Conservation (phyloP, 2,329 filamentous ascomycete genomes). For the Thielaviopsis musarum region DNA sequence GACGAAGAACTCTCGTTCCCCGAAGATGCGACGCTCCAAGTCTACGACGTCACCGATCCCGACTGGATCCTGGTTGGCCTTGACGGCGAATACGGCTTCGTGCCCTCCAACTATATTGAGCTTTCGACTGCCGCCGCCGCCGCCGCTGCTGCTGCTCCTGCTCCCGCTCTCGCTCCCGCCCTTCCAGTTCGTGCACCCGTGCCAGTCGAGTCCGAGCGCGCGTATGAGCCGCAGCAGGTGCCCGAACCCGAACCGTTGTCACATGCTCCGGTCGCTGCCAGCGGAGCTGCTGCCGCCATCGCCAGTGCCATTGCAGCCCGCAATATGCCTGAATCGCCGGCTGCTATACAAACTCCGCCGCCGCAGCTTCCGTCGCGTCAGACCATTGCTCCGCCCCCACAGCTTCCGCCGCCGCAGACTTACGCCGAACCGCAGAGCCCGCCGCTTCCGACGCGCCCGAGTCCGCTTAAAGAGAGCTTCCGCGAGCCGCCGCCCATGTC, state of each 20-base stretch:
- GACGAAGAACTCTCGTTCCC: conserved; percentile 95
- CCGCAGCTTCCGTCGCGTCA: conserved; percentile 17
- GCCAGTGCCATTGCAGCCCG: conserved; percentile 38
- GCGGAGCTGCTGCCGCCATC: conserved; percentile 35
- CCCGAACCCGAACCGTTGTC: conserved; percentile 14
- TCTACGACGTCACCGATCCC: conserved; percentile 81
- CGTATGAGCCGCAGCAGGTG: conserved; percentile 19
- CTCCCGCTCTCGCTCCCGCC: conserved; percentile 24
- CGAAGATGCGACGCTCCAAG: conserved; percentile 66
- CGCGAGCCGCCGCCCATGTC: conserved; percentile 9
- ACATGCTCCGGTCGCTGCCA: conserved; percentile 14
- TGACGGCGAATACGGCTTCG: conserved; percentile 80
- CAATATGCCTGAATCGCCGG: conserved; percentile 14
- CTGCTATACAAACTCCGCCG: conserved; percentile 11
- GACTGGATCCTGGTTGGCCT: conserved; percentile 91
- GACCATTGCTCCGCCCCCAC: conserved; percentile 13
- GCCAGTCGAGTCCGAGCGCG: conserved; percentile 16
- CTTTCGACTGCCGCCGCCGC: conserved; percentile 33
- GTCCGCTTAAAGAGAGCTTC: conserved; percentile 6
- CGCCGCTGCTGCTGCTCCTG: conserved; percentile 27
- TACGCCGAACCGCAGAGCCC: conserved; percentile 17
- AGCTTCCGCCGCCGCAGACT: conserved; percentile 14
- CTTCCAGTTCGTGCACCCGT: conserved; percentile 27
- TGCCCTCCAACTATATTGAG: conserved; percentile 91
- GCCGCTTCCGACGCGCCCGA: conserved; percentile 22